Base-by-base conservation (phyloP, 2,329 filamentous ascomycete species). In the Scytalidium sp. region DNA sequence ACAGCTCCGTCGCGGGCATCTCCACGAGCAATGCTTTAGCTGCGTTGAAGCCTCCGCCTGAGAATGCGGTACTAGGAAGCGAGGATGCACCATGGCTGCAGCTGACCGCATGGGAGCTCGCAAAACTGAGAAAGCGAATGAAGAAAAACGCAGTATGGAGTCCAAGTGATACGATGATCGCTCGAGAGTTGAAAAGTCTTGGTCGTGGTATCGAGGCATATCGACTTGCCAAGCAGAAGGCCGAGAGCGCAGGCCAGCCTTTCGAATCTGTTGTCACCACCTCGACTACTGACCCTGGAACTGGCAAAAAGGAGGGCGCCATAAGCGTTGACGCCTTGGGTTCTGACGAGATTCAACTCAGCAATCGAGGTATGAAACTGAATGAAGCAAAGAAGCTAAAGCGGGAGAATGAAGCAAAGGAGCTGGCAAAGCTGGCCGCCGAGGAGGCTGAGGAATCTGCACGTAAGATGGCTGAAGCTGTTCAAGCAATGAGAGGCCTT, bases 121-220 rank as follows among this genome's bases (percentile, higher is more conserved):
- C 83, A 1, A 79, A 83, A 55, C 75, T 94, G 7, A 76, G 89
- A 52, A 94, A 94, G 70, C 79, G 87, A 17, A 94, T 94, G 89
- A 94, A 94, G 78, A 94, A 94, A 75, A 94, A 94, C 62, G 87
- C 88, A 0, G 85, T 88, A 3, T 94, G 89, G 89, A 84, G 82
- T 2, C 89, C 89, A 0, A 92, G 87, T 55, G 87, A 90, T 59
- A 92, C 89, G 0, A 94, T 94, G 89, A 88, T 93, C 55, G 81
- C 87, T 15, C 78, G 88, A 23, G 88, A 93, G 67, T 78, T 94
- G 1, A 87, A 87, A 64, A 75, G 75, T 19, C 76, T 90, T 17
- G 84, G 84, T 1, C 83, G 89, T 41, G 84, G 84, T 2, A 75
- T 81, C 15, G 83, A 85, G 46, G 80, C 80, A 6, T 86, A 79